Evolutionary conservation across 768 basidiomycete species (phyloP), one percentile per base, ranked within the genome.

Genomic region (Baorangia bicolor): DNA sequence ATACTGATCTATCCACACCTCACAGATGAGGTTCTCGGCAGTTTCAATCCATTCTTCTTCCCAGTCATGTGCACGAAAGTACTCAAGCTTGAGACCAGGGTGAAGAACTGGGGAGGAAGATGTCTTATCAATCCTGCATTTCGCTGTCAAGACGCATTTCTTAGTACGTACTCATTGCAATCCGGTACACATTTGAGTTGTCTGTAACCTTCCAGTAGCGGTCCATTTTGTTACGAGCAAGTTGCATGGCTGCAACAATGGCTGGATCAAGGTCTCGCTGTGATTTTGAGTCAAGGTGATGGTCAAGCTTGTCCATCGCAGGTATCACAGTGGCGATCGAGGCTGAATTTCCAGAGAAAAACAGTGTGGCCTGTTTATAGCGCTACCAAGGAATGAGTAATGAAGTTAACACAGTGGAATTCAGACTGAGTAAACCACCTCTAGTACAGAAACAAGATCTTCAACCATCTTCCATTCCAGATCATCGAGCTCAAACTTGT

Each of bases 191-290:
- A 11, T 51, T 8, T 23, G 40, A 51, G 37, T 31, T 10, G 11
- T 51, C 49, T 11, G 30, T 42, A n/a, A n/a, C n/a, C n/a, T n/a
- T n/a, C n/a, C n/a, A n/a, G n/a, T n/a, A n/a, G n/a, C n/a, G n/a
- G n/a, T 42, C 49, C 49, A 51, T 51, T 13, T 51, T 51, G 37
- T 51, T 42, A 7, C 5, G 27, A 16, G 49, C 49, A 20, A 51
- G 39, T 23, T 42, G 3, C 31, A 51, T 51, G 3, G 40, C 49
- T 33, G 49, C 5, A 3, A 51, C 4, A 13, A 51, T 34, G 8
- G 40, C 27, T 9, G 40, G 28, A 20, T 33, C 11, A 11, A 51
- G 8, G 4, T 14, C 28, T n/a, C 11, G 28, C 9, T 45, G 3
- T 31, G 28, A 45, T 45, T 37, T 35, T 16, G 12, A 16, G 13